These are phyloP conservation scores for Clathrospora elynae DNA, from an alignment of 2,329 filamentous ascomycete genomes.

Conservation along the genomic window DNA sequence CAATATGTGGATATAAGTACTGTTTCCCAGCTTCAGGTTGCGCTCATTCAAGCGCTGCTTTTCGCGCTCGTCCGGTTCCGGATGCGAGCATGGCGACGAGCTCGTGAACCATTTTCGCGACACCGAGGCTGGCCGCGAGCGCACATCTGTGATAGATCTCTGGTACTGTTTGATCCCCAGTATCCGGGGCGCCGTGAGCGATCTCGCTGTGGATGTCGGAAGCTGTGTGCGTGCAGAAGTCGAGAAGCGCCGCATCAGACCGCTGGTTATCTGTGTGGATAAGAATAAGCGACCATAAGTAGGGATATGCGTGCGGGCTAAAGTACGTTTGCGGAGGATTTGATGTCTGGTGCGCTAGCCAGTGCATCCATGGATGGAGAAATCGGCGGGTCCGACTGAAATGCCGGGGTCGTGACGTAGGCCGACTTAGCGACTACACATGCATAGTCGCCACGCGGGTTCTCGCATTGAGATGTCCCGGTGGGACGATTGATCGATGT, in stretches of 20 bases:
- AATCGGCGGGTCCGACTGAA: constrained; percentile 13
- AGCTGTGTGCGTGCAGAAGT: constrained; percentile 48
- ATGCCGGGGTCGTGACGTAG: constrained; percentile 29
- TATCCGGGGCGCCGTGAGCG: constrained; percentile 34
- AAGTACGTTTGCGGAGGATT: constrained; percentile 7
- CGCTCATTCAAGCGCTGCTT: constrained; percentile 62
- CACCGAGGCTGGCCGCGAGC: constrained; percentile 38
- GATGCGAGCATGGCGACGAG: constrained; percentile 37
- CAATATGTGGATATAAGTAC: constrained; percentile 49
- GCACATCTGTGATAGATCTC: constrained; percentile 40
- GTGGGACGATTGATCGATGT: constrained; percentile 12
- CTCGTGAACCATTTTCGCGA: constrained; percentile 54
- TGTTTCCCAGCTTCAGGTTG: constrained; percentile 66
- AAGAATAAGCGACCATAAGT: constrained; percentile 39
- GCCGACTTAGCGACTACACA: constrained; percentile 12
- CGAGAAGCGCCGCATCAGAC: constrained; percentile 55
- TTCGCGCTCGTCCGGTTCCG: constrained; percentile 42
- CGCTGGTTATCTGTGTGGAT: constrained; percentile 48
- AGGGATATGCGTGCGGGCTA: constrained; percentile 9
- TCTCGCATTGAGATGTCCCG: constrained; percentile 16
- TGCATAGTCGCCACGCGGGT: constrained; percentile 11
- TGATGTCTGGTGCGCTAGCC: constrained; percentile 12
- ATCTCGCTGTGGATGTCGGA: constrained; percentile 23
- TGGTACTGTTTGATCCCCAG: constrained; percentile 43
- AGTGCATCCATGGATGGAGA: constrained; percentile 8